Evolutionary conservation across 176 grass and related monocot genomes (phyloP).

Genomic region (Hyparrhenia diplandra): DNA sequence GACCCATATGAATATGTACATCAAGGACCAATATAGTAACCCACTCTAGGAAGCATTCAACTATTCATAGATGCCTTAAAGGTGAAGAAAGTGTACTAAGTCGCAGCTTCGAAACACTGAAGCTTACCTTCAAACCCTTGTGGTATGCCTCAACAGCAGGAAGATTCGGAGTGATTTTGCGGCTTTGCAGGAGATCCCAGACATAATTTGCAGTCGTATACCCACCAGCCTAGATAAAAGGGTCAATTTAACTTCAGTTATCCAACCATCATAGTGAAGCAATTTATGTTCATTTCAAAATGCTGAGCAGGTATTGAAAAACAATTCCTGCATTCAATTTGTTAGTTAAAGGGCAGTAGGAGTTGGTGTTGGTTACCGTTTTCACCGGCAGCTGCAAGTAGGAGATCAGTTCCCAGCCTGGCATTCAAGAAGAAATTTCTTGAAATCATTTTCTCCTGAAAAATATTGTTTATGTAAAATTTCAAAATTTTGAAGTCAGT

Average conservation of each 20-base stretch:
- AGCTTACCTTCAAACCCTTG: slow-evolving; percentile 82
- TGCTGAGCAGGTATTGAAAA: background rate
- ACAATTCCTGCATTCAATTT: slow-evolving; percentile 18
- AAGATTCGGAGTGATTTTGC: slow-evolving; percentile 52
- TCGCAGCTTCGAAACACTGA: background rate
- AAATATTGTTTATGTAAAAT: slow-evolving; percentile 18
- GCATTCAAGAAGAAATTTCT: slow-evolving; percentile 82
- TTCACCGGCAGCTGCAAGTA: slow-evolving; percentile 82
- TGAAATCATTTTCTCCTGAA: slow-evolving; percentile 79
- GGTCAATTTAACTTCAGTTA: background rate
- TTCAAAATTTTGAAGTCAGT: slow-evolving; percentile 19
- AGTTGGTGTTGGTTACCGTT: slow-evolving; percentile 44
- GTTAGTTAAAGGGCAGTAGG: background rate
- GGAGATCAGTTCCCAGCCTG: slow-evolving; percentile 81
- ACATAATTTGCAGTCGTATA: slow-evolving; percentile 91
- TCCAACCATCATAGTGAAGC: slow-evolving; percentile 2
- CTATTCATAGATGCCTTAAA: slow-evolving; percentile 5
- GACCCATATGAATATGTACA: background rate
- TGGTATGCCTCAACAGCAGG: slow-evolving; percentile 87
- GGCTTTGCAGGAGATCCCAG: slow-evolving; percentile 89
- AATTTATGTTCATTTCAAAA: slow-evolving; percentile 12
- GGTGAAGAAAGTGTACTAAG: slow-evolving; percentile 11
- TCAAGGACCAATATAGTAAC: background rate
- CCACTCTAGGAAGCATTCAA: background rate
- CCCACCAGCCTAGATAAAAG: slow-evolving; percentile 72